Conservation (phyloP, 345 rosid species). For the Boechera stricta region DNA sequence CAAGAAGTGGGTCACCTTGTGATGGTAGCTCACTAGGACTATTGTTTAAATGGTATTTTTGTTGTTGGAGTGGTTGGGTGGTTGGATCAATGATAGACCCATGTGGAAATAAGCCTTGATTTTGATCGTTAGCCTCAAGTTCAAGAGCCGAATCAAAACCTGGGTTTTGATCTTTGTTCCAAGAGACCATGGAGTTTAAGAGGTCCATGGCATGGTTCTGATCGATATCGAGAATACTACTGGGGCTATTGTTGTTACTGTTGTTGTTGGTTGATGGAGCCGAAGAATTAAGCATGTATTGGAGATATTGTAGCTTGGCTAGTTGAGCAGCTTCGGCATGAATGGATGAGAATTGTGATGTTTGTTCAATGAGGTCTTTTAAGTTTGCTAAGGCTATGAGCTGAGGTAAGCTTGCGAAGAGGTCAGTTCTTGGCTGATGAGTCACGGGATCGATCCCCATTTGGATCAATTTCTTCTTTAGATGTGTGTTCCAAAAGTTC, state of each 20-base stretch:
- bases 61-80: slow-evolving; percentile 48
- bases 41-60: slow-evolving; percentile 36
- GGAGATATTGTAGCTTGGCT: slow-evolving; percentile 48
- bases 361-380: slow-evolving; percentile 45
- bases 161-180: slow-evolving; percentile 43
- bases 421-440: slow-evolving; percentile 71
- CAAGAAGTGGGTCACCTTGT: slow-evolving; percentile 46
- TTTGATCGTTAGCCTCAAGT: slow-evolving; percentile 33
- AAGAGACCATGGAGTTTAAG: slow-evolving; percentile 46
- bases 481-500: slow-evolving; percentile 85
- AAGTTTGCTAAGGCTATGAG: slow-evolving; percentile 49
- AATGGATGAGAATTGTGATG: slow-evolving; percentile 42
- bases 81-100: slow-evolving; percentile 34
- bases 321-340: slow-evolving; percentile 48
- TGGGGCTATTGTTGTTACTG: slow-evolving; percentile 29
- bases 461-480: slow-evolving; percentile 74
- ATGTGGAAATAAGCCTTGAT: slow-evolving; percentile 34
- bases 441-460: slow-evolving; percentile 88
- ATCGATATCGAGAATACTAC: slow-evolving; percentile 44
- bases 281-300: slow-evolving; percentile 36
- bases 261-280: slow-evolving; percentile 30
- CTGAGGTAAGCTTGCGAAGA: slow-evolving; percentile 49
- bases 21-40: slow-evolving; percentile 39
- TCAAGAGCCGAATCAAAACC: slow-evolving; percentile 12
- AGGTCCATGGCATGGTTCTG: slow-evolving; percentile 42